Percentiles rank a stretch among this genome's conserved stretches.
Conservation (phyloP, 345 rosid species). For the Abelmoschus esculentus region DNA sequence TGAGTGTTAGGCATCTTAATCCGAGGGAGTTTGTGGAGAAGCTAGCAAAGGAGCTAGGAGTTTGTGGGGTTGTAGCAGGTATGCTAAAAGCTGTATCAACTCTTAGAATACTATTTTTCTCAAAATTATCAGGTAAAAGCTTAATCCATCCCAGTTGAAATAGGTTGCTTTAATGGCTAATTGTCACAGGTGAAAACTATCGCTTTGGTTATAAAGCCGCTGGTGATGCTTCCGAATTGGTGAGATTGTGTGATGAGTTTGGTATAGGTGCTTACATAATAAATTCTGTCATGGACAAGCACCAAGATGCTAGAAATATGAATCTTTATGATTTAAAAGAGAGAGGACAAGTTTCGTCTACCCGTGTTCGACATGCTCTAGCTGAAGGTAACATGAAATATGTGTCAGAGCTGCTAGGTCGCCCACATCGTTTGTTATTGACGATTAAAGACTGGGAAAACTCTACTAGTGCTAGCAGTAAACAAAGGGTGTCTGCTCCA, state of each 20-base stretch:
- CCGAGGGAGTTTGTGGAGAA: constrained; percentile 89
- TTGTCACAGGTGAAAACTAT: constrained; percentile 66
- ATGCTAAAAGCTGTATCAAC: constrained; percentile 4
- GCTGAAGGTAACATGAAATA: constrained; percentile 67
- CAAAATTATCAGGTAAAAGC: neutral
- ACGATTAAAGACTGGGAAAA: constrained; percentile 27
- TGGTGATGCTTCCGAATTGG: constrained; percentile 72
- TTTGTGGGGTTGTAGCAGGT: constrained; percentile 90
- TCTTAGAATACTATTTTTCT: neutral
- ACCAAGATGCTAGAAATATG: constrained; percentile 34
- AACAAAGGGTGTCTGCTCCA: constrained; percentile 37
- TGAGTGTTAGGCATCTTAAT: constrained; percentile 74
- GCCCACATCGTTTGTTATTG: constrained; percentile 64
- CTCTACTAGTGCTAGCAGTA: constrained; percentile 17
- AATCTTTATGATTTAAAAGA: constrained; percentile 45
- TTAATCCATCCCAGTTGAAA: neutral
- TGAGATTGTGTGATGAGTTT: constrained; percentile 59
- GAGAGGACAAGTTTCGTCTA: constrained; percentile 89
- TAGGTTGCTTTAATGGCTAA: constrained; percentile 3
- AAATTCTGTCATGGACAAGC: constrained; percentile 83
- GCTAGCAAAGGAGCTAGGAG: constrained; percentile 63
- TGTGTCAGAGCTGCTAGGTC: constrained; percentile 82
- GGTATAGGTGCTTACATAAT: constrained; percentile 65
- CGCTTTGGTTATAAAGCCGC: constrained; percentile 89
- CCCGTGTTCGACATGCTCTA: constrained; percentile 89